Base-by-base conservation (phyloP, 352 stramenopile species). In the Globisporangium spinosum region DNA sequence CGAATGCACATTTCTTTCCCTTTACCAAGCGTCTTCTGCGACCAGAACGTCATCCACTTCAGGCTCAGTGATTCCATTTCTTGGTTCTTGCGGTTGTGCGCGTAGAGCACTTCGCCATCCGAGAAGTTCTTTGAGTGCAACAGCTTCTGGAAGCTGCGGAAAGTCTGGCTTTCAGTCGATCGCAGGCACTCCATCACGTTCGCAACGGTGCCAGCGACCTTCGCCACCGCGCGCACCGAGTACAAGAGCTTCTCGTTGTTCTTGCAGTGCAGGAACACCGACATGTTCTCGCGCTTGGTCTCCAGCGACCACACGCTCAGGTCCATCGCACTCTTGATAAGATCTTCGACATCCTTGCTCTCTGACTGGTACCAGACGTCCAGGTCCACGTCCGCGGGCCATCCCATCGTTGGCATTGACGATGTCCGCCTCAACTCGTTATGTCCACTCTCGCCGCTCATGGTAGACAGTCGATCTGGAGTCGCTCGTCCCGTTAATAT, bases 1-100 rank as follows among this genome's bases (percentile, higher is more conserved):
- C 86, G 85, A 49, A 90, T 73, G 62, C 82, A 90, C 38, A 96
- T 90, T 67, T 96, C 86, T 58, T 96, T 96, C 54, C 82, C 83
- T 35, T 82, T 82, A 12, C 85, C 84, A 23, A 96, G 75, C 56
- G 85, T 89, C 68, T 91, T 94, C 40, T 79, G 82, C 1, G 88
- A 89, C 45, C 80, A 90, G 64, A 89, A 84, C 45, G 88, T 87
- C 62, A 90, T 69, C 88, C 88, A 96, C 71, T 96, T 96, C 67
- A 96, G 74, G 65, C 85, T 81, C 65, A 96, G 78, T 40, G 82
- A 91, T 71, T 94, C 87, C 53, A 72, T 63, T 63, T 77, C 68
- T 25, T 64, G 34, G 67, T 80, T 77, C 12, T 62, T 57, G 12
- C 58, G 66, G 10, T 64, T 45, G 64, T 96, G 80, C 5, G 80